These are phyloP conservation scores for Candida multigemmis DNA, from an alignment of 805 yeast species.

Conservation along the genomic window DNA sequence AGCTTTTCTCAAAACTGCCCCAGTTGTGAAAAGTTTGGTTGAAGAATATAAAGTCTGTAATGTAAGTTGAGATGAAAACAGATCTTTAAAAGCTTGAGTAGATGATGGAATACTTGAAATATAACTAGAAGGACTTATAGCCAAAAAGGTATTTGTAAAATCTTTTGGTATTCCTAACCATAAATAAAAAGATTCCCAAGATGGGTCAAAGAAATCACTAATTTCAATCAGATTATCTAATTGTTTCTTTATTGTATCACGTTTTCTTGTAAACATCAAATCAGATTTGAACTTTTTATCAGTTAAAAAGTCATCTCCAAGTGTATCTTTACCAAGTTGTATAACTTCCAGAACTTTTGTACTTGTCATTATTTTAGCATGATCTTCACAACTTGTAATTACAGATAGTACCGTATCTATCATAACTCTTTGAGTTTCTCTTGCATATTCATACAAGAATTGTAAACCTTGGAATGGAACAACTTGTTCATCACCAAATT, in stretches of 20 bases:
- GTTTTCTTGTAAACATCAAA: constrained; percentile 74
- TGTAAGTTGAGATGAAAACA: constrained; percentile 27
- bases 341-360: constrained; percentile 55
- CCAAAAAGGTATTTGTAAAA: constrained; percentile 13
- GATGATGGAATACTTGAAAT: constrained; percentile 19
- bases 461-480: constrained; percentile 55
- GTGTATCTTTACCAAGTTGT: constrained; percentile 48
- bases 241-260: constrained; percentile 51
- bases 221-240: constrained; percentile 53
- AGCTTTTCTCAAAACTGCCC: constrained; percentile 31
- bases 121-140: constrained; percentile 21
- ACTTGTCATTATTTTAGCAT: constrained; percentile 55
- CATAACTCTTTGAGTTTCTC: constrained; percentile 58
- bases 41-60: constrained; percentile 32
- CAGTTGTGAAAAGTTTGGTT: constrained; percentile 28
- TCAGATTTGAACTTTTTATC: constrained; percentile 60
- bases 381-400: constrained; percentile 56
- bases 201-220: constrained; percentile 75
- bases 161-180: constrained; percentile 32
- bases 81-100: constrained; percentile 20
- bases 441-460: constrained; percentile 62
- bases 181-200: constrained; percentile 47
- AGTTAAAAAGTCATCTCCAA: constrained; percentile 53
- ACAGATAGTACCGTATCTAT: constrained; percentile 55
- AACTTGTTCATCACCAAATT: constrained; percentile 42